Conservation (phyloP, 2,329 filamentous ascomycete species). For the Colletotrichum tofieldiae region DNA sequence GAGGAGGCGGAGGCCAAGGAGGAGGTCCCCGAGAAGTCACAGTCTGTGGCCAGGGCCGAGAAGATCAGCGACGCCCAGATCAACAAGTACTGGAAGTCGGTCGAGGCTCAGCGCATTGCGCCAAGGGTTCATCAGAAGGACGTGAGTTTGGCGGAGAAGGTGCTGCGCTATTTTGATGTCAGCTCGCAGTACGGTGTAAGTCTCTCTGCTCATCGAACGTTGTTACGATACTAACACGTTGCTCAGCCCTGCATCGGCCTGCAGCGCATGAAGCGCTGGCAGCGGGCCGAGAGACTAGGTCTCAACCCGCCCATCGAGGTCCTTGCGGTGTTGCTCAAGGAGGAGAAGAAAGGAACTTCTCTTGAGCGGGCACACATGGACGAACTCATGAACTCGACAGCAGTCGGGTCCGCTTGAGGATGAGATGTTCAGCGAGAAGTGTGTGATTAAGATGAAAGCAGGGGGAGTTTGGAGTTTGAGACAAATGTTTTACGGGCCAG, state of each 20-base stretch:
- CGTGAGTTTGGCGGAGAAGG: slow-evolving; percentile 83
- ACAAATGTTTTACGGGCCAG: background rate
- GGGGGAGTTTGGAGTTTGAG: slow-evolving; percentile 29
- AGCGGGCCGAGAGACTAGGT: slow-evolving; percentile 85
- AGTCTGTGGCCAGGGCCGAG: slow-evolving; percentile 71
- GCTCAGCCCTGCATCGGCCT: slow-evolving; percentile 89
- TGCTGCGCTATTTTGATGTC: slow-evolving; percentile 92
- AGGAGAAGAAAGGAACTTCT: slow-evolving; percentile 71
- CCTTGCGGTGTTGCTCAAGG: slow-evolving; percentile 84
- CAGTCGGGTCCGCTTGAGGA: slow-evolving; percentile 52
- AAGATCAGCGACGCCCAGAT: slow-evolving; percentile 79
- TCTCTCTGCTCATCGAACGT: slow-evolving; percentile 47
- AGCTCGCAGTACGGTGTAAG: slow-evolving; percentile 92
- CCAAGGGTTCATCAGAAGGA: slow-evolving; percentile 84
- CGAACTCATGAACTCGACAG: slow-evolving; percentile 70
- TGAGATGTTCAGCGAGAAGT: background rate
- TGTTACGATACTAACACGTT: slow-evolving; percentile 6
- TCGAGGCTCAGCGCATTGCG: slow-evolving; percentile 79
- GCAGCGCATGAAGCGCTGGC: slow-evolving; percentile 86
- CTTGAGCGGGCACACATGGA: slow-evolving; percentile 83
- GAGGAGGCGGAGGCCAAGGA: slow-evolving; percentile 49
- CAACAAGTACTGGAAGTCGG: slow-evolving; percentile 81
- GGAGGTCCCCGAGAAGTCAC: slow-evolving; percentile 60
- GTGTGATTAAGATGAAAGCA: slow-evolving; percentile 2
- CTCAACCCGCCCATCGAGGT: slow-evolving; percentile 93